Percentiles rank a stretch among this genome's conserved stretches.
phyloP scores from a whole-genome alignment of 768 basidiomycete genomes.

The Leccinum obscurum region DNA sequence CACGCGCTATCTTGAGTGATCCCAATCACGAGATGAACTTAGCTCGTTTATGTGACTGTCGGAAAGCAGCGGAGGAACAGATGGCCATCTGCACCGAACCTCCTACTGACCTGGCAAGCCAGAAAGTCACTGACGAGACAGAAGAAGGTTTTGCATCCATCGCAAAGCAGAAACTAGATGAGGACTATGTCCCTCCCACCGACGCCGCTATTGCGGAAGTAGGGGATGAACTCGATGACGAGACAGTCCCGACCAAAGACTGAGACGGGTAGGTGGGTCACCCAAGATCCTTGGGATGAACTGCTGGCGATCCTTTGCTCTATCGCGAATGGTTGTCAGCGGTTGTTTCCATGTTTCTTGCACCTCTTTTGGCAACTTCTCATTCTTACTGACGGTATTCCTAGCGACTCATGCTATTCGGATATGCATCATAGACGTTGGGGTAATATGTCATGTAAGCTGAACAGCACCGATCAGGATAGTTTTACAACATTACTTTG shows the following conservation, averaged over 20 bases:
- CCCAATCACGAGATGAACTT: conserved; percentile 45
- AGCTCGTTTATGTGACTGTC: conserved; percentile 43
- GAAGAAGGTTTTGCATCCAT: conserved; percentile 50
- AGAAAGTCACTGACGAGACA: conserved; percentile 43
- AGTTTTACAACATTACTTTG: background rate
- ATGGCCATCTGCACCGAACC: conserved; percentile 17
- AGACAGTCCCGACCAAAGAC: conserved; percentile 5
- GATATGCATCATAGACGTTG: background rate
- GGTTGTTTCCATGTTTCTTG: conserved; percentile 31
- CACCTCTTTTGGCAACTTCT: conserved; percentile 1
- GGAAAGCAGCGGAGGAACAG: conserved; percentile 17
- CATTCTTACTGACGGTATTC: background rate
- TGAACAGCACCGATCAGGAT: background rate
- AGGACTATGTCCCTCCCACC: conserved; percentile 19
- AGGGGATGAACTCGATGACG: conserved; percentile 21
- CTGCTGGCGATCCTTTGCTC: conserved; percentile 34
- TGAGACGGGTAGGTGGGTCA: conserved; percentile 14
- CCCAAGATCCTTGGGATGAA: conserved; percentile 31
- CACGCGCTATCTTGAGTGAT: conserved; percentile 53
- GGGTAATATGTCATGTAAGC: background rate
- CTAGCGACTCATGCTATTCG: conserved; percentile 10
- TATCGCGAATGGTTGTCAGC: conserved; percentile 31
- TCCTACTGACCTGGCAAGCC: conserved; percentile 19
- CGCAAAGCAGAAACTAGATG: conserved; percentile 35
- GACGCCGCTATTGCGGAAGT: conserved; percentile 18